Base-by-base conservation (phyloP, 202 grass and related monocot genomes). In the Brachypodium distachyon region DNA sequence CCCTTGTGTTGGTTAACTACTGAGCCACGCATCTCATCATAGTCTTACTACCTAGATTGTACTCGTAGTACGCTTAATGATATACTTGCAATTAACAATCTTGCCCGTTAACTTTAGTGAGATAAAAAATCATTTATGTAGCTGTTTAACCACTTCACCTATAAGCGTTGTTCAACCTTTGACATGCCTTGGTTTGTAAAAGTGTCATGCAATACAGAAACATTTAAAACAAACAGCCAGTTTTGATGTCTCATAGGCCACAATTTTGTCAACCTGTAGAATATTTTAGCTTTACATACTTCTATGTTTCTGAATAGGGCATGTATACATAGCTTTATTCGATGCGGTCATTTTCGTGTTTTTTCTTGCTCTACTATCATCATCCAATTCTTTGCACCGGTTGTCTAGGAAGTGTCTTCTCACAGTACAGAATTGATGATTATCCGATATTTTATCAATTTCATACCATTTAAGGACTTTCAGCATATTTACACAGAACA, bases 281-380 rank as follows among this genome's bases (percentile, higher is more conserved):
- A 73, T 28, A 28, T 1, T 73, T 37, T 40, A 73, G 70, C 23
- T 41, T 29, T 56, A 58, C 18, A 39, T 31, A 74, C 52, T 18
- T 74, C 25, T 28, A 58, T 69, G 41, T 21, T 61, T 25, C 13
- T 60, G 36, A 74, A 62, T 61, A 51, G 18, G 17, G n/a, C 21
- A 29, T 85, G 18, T 16, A 69, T 50, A 43, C 40, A 21, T 63
- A 63, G 37, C 60, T 39, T 63, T n/a, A 11, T 63, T 26, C 56
- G 5, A 37, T 21, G 1, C 21, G 60, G 60, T 32, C 34, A 23
- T 63, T n/a, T 34, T 73, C 55, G 23, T 60, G 3, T 29, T 41
- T 63, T 51, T 86, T 71, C 19, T 19, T 77, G 44, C 63, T 76
- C 43, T 62, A 76, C 39, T 43, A 25, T 62, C 17, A 25, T 62